Conservation (phyloP, 1,284 basidiomycete genomes). For the Ustilago nuda region DNA sequence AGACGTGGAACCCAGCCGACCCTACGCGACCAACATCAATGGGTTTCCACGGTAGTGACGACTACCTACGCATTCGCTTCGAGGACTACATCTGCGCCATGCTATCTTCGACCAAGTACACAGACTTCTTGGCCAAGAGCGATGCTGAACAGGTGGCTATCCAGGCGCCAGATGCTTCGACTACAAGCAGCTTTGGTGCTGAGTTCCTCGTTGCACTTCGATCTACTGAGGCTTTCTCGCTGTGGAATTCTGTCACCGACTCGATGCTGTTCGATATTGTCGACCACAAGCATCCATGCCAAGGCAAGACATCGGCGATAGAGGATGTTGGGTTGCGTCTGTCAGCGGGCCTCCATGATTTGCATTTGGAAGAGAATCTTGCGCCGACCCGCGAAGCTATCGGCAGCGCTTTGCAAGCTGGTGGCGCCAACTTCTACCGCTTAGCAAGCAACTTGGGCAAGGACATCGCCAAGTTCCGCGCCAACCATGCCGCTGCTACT, state of each 20-base stretch:
- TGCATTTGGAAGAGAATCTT: conserved; percentile 66
- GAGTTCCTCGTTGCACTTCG: conserved; percentile 62
- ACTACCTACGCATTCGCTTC: conserved; percentile 63
- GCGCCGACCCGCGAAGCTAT: conserved; percentile 64
- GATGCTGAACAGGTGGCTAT: conserved; percentile 43
- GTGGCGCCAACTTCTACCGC: conserved; percentile 58
- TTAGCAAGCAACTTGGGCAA: conserved; percentile 60
- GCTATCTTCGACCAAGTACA: conserved; percentile 63
- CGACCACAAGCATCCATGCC: conserved; percentile 64
- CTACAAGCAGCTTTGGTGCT: conserved; percentile 52
- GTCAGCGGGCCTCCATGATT: conserved; percentile 63
- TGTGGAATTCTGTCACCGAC: conserved; percentile 62
- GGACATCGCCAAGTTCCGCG: conserved; percentile 59
- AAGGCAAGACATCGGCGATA: conserved; percentile 62
- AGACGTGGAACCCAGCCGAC: conserved; percentile 66
- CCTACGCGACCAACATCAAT: conserved; percentile 64
- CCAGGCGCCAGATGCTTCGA: conserved; percentile 47
- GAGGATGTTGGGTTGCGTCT: conserved; percentile 66
- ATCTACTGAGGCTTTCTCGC: conserved; percentile 49
- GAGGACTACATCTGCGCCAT: conserved; percentile 66
- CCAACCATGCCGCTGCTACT: conserved; percentile 25
- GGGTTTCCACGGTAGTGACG: conserved; percentile 67
- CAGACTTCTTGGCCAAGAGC: conserved; percentile 55
- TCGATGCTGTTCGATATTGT: conserved; percentile 66
- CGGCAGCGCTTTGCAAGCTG: conserved; percentile 60